A percentile compares a stretch with the other conserved stretches of the same genome.
Evolutionary conservation across 768 basidiomycete genomes (phyloP).

Genomic region (Lentinula guzmanii): DNA sequence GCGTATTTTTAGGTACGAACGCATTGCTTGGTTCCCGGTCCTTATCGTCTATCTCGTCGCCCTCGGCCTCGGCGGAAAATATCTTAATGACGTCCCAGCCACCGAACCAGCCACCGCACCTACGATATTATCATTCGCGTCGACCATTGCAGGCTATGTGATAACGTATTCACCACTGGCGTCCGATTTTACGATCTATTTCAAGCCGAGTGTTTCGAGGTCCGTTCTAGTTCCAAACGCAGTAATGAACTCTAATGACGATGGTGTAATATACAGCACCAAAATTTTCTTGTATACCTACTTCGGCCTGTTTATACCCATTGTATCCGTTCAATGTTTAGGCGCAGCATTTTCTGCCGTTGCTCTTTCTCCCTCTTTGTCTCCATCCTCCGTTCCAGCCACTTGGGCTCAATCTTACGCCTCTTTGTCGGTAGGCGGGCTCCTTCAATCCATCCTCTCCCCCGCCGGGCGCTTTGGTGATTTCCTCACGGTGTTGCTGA

Average conservation of each 20-base stretch:
- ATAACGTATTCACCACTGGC: slow-evolving; percentile 56
- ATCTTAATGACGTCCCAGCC: slow-evolving; percentile 46
- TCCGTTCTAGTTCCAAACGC: slow-evolving; percentile 14
- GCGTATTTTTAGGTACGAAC: slow-evolving; percentile 51
- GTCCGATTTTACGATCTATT: slow-evolving; percentile 76
- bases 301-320: slow-evolving; percentile 60
- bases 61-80: slow-evolving; percentile 67
- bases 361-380: slow-evolving; percentile 13
- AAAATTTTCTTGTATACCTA: slow-evolving; percentile 61
- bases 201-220: slow-evolving; percentile 52
- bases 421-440: slow-evolving; percentile 59
- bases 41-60: slow-evolving; percentile 68
- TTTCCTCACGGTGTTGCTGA: slow-evolving; percentile 75
- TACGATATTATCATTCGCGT: slow-evolving; percentile 57
- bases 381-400: slow-evolving; percentile 35
- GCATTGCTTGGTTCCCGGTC: slow-evolving; percentile 72
- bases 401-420: slow-evolving; percentile 57
- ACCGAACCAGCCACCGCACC: slow-evolving; percentile 48
- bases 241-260: neutral
- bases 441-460: slow-evolving; percentile 65
- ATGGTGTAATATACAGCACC: neutral
- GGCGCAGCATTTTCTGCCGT: slow-evolving; percentile 67
- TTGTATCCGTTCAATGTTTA: slow-evolving; percentile 32
- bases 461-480: slow-evolving; percentile 71
- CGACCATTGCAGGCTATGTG: slow-evolving; percentile 67